Evolutionary conservation across 768 basidiomycete species (phyloP).

Genomic region (Pisolithus orientalis): DNA sequence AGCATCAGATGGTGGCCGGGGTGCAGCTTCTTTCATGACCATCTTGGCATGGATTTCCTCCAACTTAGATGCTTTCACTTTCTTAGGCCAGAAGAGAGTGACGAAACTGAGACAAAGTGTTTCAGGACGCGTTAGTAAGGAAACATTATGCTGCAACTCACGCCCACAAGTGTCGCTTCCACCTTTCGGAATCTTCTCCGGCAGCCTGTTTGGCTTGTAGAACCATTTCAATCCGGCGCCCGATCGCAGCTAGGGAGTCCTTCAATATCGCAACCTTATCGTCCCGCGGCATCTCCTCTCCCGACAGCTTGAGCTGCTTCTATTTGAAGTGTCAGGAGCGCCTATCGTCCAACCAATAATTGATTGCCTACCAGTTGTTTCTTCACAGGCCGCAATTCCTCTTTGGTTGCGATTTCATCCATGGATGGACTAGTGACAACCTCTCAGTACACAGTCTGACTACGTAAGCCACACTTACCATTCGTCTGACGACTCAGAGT

Average conservation of each 20-base stretch:
- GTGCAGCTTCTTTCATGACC: constrained; percentile 79
- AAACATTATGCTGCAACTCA: constrained; percentile 37
- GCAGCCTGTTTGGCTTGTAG: constrained; percentile 66
- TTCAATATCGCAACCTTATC: constrained; percentile 96
- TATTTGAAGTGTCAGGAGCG: constrained; percentile 25
- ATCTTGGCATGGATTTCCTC: constrained; percentile 96
- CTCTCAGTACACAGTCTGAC: constrained; percentile 1
- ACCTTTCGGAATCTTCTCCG: constrained; percentile 80
- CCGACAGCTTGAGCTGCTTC: constrained; percentile 94
- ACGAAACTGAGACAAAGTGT: constrained; percentile 58
- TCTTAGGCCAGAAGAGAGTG: constrained; percentile 95
- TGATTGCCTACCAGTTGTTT: constrained; percentile 71
- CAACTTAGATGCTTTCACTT: constrained; percentile 88
- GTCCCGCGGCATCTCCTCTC: constrained; percentile 89
- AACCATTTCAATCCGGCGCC: constrained; percentile 83
- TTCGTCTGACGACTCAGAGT: constrained; percentile 88
- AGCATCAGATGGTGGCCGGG: constrained; percentile 48
- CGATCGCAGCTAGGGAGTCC: constrained; percentile 91
- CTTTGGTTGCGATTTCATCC: constrained; percentile 91
- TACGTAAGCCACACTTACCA: constrained; percentile 50
- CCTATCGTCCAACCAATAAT: background rate
- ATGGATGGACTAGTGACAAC: constrained; percentile 69
- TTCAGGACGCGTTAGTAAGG: constrained; percentile 4
- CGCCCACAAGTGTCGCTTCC: constrained; percentile 97
- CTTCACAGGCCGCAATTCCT: constrained; percentile 93